phyloP scores from a whole-genome alignment of 2,329 filamentous ascomycete species.

The Purpureocillium takamizusanense region DNA sequence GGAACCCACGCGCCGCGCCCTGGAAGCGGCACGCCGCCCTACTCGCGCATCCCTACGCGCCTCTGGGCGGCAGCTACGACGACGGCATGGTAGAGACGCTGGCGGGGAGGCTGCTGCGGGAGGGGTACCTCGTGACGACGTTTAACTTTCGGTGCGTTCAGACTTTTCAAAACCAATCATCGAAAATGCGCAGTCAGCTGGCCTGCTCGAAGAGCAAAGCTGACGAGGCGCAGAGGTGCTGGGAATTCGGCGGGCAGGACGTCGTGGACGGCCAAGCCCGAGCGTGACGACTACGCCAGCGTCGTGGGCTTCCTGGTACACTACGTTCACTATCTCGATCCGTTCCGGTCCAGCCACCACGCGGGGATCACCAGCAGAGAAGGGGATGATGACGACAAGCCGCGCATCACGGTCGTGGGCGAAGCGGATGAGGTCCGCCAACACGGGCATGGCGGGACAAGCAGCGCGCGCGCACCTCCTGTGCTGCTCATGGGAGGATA shows the following conservation, averaged over 20 bases:
- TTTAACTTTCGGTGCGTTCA: constrained; percentile 80
- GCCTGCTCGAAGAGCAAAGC: neutral
- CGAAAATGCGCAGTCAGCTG: too few species aligned
- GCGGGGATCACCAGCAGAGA: constrained; percentile 2
- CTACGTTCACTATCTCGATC: constrained; percentile 56
- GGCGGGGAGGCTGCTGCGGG: constrained; percentile 53
- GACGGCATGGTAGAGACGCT: constrained; percentile 68
- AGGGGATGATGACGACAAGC: neutral
- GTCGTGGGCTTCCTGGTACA: constrained; percentile 71
- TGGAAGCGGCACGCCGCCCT: constrained; percentile 49
- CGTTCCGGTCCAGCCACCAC: constrained; percentile 14
- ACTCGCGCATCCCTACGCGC: constrained; percentile 84
- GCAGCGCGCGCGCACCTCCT: constrained; percentile 9
- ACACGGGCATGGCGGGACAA: too few species aligned
- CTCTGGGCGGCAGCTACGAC: constrained; percentile 77
- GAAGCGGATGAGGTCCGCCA: too few species aligned
- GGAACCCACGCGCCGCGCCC: constrained; percentile 18
- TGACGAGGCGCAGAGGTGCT: constrained; percentile 54
- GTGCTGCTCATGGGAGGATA: constrained; percentile 66
- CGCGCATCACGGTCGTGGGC: too few species aligned
- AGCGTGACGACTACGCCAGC: constrained; percentile 74
- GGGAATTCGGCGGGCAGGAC: constrained; percentile 66
- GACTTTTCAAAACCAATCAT: too few species aligned
- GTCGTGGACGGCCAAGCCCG: constrained; percentile 78
- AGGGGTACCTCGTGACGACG: constrained; percentile 69